Evolutionary conservation across 106 monocot genomes (phyloP), one percentile per base, ranked within the genome.

Genomic region (Allium sativum): DNA sequence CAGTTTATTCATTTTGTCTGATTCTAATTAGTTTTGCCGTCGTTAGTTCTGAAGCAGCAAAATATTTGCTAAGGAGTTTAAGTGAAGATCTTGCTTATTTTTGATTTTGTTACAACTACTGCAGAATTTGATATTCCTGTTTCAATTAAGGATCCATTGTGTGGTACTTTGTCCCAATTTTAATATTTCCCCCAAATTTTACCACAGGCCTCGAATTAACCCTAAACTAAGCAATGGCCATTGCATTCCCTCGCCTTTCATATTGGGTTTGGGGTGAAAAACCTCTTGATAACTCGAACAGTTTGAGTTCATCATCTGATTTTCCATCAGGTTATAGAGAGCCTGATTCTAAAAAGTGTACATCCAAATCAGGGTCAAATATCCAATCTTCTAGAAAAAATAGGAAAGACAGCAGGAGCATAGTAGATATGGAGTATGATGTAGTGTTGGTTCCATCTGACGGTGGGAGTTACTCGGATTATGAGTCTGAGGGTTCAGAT

Each of bases 401-500:
- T 40, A 81, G 71, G 64, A 60, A 77, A 41, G 82, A 80, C 53
- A 68, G 76, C 54, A 70, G 77, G 68, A 55, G 52, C 40, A 66
- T 67, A 61, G 70, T 91, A 19, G 91, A 91, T 57, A 74, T 64
- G 69, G 91, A 91, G 66, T 80, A 78, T 66, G 86, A 91, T 62
- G 55, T 80, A 3, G 91, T 91, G 10, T 48, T 91, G 19, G 86
- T 91, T 3, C 86, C 91, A 0, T 76, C 83, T 13, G 86, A 91
- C 60, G 83, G 86, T 1, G 86, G 67, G 9, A 80, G 80, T 61
- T 42, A 86, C 64, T 91, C 91, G 0, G 91, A 77, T 18, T 85
- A 79, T 9, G 90, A 91, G 18, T 86, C 91, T 7, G 91, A 87
- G 42, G 91, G 78, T 69, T 86, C 86, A 0, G 91, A 91, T 69